Evolutionary conservation across 257 asterid species (phyloP).

Genomic region (Jasminum sambac): DNA sequence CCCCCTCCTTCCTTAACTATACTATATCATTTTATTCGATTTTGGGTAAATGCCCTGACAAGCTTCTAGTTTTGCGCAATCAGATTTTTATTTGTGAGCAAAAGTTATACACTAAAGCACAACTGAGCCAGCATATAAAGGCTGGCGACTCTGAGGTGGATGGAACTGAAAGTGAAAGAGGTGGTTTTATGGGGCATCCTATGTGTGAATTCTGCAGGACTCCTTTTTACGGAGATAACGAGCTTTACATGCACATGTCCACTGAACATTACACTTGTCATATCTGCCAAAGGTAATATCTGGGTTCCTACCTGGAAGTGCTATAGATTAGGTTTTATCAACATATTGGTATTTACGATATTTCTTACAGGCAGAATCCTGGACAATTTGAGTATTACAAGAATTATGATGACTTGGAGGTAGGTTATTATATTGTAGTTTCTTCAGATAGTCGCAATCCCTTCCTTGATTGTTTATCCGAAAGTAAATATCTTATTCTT

Average conservation of each 20-base stretch:
- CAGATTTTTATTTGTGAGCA: constrained; percentile 97
- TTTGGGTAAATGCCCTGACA: constrained; percentile 19
- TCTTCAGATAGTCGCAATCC: constrained; percentile 14
- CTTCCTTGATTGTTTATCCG: constrained; percentile 13
- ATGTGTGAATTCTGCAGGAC: constrained; percentile 80
- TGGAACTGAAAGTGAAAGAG: constrained; percentile 97
- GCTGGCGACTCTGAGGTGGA: constrained; percentile 96
- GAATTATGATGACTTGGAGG: constrained; percentile 93
- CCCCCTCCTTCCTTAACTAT: too few relatives aligned
- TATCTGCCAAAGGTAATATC: constrained; percentile 79
- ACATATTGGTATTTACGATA: constrained; percentile 5
- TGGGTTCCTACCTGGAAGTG: constrained; percentile 4
- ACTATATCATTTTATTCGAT: background rate
- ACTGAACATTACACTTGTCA: constrained; percentile 96
- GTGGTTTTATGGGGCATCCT: constrained; percentile 97
- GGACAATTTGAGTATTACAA: constrained; percentile 91
- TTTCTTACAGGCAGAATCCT: constrained; percentile 83
- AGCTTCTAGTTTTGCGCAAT: constrained; percentile 19
- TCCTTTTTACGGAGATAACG: constrained; percentile 94
- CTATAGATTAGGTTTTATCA: constrained; percentile 12
- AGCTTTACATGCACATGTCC: constrained; percentile 86
- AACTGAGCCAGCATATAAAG: constrained; percentile 71
- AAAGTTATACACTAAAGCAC: constrained; percentile 80
- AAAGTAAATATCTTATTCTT: constrained; percentile 22
- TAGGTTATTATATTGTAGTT: constrained; percentile 25